Base-by-base conservation (phyloP, 2,329 filamentous ascomycete genomes). In the Fusarium heterosporum region DNA sequence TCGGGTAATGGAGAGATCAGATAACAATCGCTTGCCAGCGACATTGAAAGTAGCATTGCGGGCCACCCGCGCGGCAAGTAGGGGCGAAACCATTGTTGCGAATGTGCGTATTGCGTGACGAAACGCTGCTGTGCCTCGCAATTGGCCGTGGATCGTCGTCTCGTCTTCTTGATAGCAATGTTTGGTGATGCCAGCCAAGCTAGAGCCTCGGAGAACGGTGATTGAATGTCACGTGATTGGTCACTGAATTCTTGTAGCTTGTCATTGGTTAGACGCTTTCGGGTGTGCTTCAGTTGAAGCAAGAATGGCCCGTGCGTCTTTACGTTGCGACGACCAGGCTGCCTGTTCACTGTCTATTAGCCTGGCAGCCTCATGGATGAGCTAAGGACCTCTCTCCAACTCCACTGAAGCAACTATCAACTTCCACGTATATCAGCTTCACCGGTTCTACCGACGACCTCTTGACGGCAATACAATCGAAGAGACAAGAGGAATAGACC, bases 1-100 rank as follows among this genome's bases (percentile, higher is more conserved):
- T 75, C 96, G 88, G 65, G 95, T 97, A 77, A 99, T 97, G 75
- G 92, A 85, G 76, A 99, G 87, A 84, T 99, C 96, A 78, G 93
- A 92, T 71, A 90, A 75, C 66, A 79, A 79, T 78, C 85, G 84
- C 75, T 82, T 83, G 74, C 83, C 81, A 73, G 82, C 74, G 70
- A 83, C 74, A 73, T 80, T 81, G 75, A 79, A 80, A 69, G 79
- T 78, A 69, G 81, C 76, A 75, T 78, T 81, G 72, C 80, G 80
- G 72, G 83, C 81, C 68, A 83, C 82, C 80, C 86, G 86, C 79
- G 82, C 80, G 69, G 85, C 83, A 78, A 83, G 79, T 72, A 86
- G 82, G 77, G 87, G 80, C 77, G 84, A 81, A 77, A 81, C 83
- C 85, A 89, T 87, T 73, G 78, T 84, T 79, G 71, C 68, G 53